Percentiles rank a stretch among this genome's conserved stretches.
phyloP scores from a whole-genome alignment of 768 basidiomycete genomes.

The Stropharia rugosoannulata region DNA sequence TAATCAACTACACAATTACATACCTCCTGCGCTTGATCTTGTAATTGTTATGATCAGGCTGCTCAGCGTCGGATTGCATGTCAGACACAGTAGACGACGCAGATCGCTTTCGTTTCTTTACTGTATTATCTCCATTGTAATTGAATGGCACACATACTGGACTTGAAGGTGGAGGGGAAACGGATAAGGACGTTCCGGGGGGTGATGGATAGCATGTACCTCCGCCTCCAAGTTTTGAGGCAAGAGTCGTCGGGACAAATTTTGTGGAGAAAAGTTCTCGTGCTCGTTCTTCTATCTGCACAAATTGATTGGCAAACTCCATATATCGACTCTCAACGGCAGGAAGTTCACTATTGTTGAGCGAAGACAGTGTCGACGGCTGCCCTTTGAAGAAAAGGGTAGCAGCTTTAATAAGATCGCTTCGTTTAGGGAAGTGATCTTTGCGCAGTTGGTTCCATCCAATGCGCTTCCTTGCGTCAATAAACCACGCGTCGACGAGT shows the following conservation, averaged over 20 bases:
- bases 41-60: neutral
- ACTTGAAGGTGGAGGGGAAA: constrained; percentile 16
- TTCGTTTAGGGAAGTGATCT: constrained; percentile 29
- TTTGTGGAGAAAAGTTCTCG: neutral
- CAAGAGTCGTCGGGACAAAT: neutral
- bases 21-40: neutral
- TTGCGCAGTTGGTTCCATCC: constrained; percentile 49
- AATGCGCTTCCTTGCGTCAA: constrained; percentile 45
- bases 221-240: neutral
- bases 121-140: neutral
- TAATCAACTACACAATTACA: neutral
- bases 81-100: neutral
- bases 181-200: neutral
- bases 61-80: neutral
- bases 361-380: no score
- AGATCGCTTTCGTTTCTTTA: neutral
- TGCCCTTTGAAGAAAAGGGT: constrained; percentile 25
- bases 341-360: no score
- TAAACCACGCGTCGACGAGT: constrained; percentile 47
- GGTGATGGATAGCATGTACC: constrained; percentile 8
- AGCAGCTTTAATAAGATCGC: constrained; percentile 38
- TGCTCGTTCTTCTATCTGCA: neutral
- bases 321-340: no score
- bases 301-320: neutral
- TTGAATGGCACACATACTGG: neutral